Evolutionary conservation across 2,329 filamentous ascomycete genomes (phyloP), one percentile per base, ranked within the genome.

Genomic region (Curvularia spicifera): DNA sequence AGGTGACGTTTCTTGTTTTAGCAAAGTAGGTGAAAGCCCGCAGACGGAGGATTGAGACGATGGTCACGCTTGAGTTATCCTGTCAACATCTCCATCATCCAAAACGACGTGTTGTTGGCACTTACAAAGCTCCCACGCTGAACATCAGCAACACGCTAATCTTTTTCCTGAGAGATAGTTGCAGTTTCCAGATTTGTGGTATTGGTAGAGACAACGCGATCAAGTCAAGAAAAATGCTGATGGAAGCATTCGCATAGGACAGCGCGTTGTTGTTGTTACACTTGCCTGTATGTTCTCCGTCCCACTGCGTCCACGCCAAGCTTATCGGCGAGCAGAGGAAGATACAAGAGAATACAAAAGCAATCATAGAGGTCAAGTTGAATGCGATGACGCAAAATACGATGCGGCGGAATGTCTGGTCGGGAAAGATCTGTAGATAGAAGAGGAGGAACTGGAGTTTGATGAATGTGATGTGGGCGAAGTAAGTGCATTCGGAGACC

Each of bases 41-140:
- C 15, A 46, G 28, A 12, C 44, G 44, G 28, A 46, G 26, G 28
- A 31, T 22, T 10, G 44, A 46, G 15, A 46, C 28, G n/a, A 46
- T 20, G n/a, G 44, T 46, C 6, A 46, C 44, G 15, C 43, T 46
- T 44, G 37, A 40, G 20, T 13, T 4, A 24, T 43, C 40, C 8
- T 26, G 40, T 43, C 12, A 43, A 7, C 40, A 43, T 43, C 40
- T 15, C 12, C 9, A 26, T 43, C 6, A 43, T 15, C 20, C 40
- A 43, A 26, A 26, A 12, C 10, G 20, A 15, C 40, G 40, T 43
- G 9, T 4, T 43, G 22, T 43, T 22, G 24, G 44, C 1, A 69
- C 77, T 66, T 70, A 80, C 78, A 80, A 75, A 33, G 75, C 66
- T 29, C 76, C 76, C 13, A 74, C 64, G 2, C 69, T 57, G 51